phyloP scores from a whole-genome alignment of 257 asterid species.

The Mitragyna speciosa region DNA sequence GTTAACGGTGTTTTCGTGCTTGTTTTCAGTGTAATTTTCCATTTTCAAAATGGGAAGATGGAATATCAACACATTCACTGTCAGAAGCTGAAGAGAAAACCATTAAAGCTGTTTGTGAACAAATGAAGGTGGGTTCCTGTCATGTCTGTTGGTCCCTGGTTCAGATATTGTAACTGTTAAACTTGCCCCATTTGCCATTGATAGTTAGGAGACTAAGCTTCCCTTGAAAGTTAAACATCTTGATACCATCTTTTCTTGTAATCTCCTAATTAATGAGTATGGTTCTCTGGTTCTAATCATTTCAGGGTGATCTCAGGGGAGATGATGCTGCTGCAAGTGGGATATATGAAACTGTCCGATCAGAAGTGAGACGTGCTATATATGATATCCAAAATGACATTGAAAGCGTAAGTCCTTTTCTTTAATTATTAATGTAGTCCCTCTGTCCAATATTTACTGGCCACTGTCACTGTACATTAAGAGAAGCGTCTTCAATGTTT shows the following conservation, averaged over 20 bases:
- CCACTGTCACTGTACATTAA: not conserved
- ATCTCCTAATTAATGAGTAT: not conserved
- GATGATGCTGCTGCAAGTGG: slow-evolving; percentile 32
- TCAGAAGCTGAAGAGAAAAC: slow-evolving; percentile 88
- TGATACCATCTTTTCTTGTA: not conserved
- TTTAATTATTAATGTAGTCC: not conserved
- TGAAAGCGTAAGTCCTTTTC: slow-evolving; percentile 26
- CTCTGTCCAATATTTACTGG: not conserved
- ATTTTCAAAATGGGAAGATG: slow-evolving; percentile 64
- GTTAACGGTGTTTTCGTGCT: not conserved
- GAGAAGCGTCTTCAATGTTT: not conserved
- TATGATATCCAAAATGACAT: slow-evolving; percentile 43
- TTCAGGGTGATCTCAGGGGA: slow-evolving; percentile 25
- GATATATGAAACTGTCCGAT: slow-evolving; percentile 43
- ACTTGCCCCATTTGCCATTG: not conserved
- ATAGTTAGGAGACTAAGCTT: not conserved
- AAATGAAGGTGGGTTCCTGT: slow-evolving; percentile 46
- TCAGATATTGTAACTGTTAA: not conserved
- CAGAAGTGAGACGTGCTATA: slow-evolving; percentile 48
- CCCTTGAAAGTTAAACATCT: not conserved
- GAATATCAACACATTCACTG: slow-evolving; percentile 51
- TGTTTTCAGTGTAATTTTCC: slow-evolving; percentile 58
- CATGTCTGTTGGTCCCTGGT: not conserved
- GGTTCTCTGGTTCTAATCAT: slow-evolving; percentile 20
- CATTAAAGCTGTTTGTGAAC: slow-evolving; percentile 49